These are phyloP conservation scores for Alternaria angustiovoidea DNA, from an alignment of 2,329 filamentous ascomycete species.

Conservation along the genomic window DNA sequence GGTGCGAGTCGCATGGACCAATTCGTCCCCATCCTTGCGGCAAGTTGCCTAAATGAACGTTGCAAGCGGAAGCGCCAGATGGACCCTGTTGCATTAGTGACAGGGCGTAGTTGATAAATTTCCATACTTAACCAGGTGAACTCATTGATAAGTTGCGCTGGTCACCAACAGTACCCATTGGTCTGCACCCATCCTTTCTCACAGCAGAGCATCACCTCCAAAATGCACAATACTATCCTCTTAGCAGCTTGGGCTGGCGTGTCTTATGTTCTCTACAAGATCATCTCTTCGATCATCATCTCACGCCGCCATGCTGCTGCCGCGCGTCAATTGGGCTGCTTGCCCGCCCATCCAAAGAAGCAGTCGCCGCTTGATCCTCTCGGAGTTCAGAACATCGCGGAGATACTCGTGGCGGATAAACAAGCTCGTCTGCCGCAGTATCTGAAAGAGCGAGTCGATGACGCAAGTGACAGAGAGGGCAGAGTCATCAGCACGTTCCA, in stretches of 20 bases:
- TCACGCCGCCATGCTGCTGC: conserved; percentile 45
- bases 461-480: conserved; percentile 27
- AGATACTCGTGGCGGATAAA: conserved; percentile 51
- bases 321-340: conserved; percentile 54
- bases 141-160: background rate
- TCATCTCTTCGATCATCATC: conserved; percentile 34
- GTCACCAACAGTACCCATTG: background rate
- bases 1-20: conserved; percentile 4
- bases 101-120: background rate
- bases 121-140: background rate
- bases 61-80: background rate
- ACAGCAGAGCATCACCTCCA: background rate
- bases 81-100: background rate
- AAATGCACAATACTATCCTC: conserved; percentile 41
- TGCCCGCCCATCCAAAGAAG: conserved; percentile 49
- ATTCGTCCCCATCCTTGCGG: background rate
- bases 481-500: conserved; percentile 38
- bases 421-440: conserved; percentile 44
- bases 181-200: background rate
- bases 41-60: background rate
- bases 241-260: conserved; percentile 39
- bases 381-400: conserved; percentile 58
- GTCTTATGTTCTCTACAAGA: conserved; percentile 43
- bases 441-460: conserved; percentile 27
- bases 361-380: conserved; percentile 56